Conservation (phyloP, 2,329 filamentous ascomycete species). For the Aspergillus novoparasiticus region DNA sequence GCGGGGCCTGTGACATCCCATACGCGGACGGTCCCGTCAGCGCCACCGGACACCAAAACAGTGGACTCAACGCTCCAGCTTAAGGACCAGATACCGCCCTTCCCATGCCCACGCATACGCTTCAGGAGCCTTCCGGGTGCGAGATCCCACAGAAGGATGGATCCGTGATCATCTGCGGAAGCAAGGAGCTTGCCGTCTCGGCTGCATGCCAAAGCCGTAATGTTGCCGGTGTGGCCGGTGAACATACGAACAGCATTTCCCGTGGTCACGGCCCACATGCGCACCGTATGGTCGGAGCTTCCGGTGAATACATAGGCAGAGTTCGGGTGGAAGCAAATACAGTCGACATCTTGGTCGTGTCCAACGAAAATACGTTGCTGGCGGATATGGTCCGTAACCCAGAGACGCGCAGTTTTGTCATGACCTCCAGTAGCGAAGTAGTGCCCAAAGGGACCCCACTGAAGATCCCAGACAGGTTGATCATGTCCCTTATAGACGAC, state of each 20-base stretch:
- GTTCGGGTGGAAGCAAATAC: conserved; percentile 92
- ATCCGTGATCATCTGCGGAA: conserved; percentile 83
- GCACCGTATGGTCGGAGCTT: conserved; percentile 87
- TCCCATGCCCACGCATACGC: conserved; percentile 89
- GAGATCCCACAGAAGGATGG: conserved; percentile 93
- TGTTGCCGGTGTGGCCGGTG: conserved; percentile 84
- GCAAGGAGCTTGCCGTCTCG: conserved; percentile 90
- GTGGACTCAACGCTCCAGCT: conserved; percentile 93
- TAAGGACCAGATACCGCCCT: conserved; percentile 90
- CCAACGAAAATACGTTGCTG: conserved; percentile 86
- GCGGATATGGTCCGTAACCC: conserved; percentile 90
- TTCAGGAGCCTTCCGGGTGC: conserved; percentile 84
- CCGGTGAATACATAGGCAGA: conserved; percentile 91
- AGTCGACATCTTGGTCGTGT: conserved; percentile 90
- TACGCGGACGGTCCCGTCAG: conserved; percentile 87
- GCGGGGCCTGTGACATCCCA: conserved; percentile 85
- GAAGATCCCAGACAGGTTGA: conserved; percentile 82
- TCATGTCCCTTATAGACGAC: conserved; percentile 94
- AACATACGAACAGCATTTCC: conserved; percentile 89
- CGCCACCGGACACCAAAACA: conserved; percentile 84
- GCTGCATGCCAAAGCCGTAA: conserved; percentile 81
- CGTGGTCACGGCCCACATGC: conserved; percentile 94
- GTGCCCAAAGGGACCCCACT: conserved; percentile 90
- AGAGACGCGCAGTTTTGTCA: conserved; percentile 87
- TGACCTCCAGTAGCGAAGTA: conserved; percentile 89